Percentiles rank a stretch among this genome's conserved stretches.
Conservation (phyloP, 768 basidiomycete species). For the Boletus fagicola region DNA sequence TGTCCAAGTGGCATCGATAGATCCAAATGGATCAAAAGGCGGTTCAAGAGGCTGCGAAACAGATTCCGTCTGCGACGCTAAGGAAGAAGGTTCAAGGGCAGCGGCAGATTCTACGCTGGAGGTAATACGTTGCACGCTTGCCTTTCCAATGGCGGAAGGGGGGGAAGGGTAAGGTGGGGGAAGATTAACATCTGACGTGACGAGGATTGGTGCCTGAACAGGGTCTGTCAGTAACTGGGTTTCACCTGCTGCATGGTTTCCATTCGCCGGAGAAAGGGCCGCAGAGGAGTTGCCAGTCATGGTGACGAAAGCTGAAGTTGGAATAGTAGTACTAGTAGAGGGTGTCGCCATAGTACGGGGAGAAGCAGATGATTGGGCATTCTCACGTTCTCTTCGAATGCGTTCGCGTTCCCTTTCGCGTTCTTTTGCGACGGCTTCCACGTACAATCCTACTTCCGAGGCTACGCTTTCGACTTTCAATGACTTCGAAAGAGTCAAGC, state of each 20-base stretch:
- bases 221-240: constrained; percentile 19
- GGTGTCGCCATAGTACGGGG: constrained; percentile 26
- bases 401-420: constrained; percentile 76
- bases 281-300: constrained; percentile 16
- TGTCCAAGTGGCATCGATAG: constrained; percentile 41
- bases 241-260: constrained; percentile 12
- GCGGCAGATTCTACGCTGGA: constrained; percentile 24
- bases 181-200: constrained; percentile 22
- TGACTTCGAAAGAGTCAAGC: constrained; percentile 50
- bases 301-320: constrained; percentile 10
- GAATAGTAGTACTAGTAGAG: constrained; percentile 12
- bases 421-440: constrained; percentile 73
- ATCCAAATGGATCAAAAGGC: constrained; percentile 45
- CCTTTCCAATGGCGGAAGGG: constrained; percentile 43
- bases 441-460: constrained; percentile 62
- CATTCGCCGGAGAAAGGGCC: constrained; percentile 13
- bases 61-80: constrained; percentile 16
- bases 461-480: constrained; percentile 55
- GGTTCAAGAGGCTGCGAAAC: constrained; percentile 22
- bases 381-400: constrained; percentile 64
- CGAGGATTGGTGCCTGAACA: constrained; percentile 10
- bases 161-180: constrained; percentile 55
- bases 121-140: constrained; percentile 4
- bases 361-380: constrained; percentile 33
- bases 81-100: constrained; percentile 13